Evolutionary conservation across 2,329 filamentous ascomycete species (phyloP).

Genomic region (Claviceps fusiformis): DNA sequence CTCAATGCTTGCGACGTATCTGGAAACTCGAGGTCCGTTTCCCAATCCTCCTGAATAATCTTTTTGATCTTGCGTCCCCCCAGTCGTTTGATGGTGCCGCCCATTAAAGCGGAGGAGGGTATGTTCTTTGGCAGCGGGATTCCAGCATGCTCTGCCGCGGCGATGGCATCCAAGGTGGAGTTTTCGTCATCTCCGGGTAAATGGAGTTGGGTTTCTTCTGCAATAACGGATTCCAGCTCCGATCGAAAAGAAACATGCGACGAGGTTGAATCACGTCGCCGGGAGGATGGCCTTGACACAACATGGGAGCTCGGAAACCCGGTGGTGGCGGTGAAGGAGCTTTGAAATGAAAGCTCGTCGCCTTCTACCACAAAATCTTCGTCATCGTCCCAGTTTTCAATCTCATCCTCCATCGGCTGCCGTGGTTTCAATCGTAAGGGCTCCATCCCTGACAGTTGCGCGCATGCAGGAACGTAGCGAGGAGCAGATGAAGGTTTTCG

Average conservation of each 20-base stretch:
- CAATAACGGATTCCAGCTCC: slow-evolving; percentile 61
- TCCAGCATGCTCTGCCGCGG: slow-evolving; percentile 73
- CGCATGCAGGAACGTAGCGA: slow-evolving; percentile 5
- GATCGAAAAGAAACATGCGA: slow-evolving; percentile 72
- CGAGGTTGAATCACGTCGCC: slow-evolving; percentile 63
- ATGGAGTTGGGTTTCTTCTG: slow-evolving; percentile 77
- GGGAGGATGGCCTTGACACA: slow-evolving; percentile 16
- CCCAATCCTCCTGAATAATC: slow-evolving; percentile 68
- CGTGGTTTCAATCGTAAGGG: slow-evolving; percentile 38
- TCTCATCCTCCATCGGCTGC: slow-evolving; percentile 41
- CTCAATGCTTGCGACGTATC: slow-evolving; percentile 43
- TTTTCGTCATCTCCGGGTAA: slow-evolving; percentile 74
- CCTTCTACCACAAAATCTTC: slow-evolving; percentile 53
- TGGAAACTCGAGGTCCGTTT: slow-evolving; percentile 62
- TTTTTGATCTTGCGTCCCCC: slow-evolving; percentile 61
- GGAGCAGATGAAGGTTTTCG: background rate
- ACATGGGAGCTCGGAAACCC: slow-evolving; percentile 4
- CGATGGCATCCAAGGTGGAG: slow-evolving; percentile 73
- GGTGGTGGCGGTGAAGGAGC: slow-evolving; percentile 26
- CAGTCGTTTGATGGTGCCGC: slow-evolving; percentile 84
- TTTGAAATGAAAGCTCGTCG: slow-evolving; percentile 49
- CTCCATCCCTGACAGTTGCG: slow-evolving; percentile 31
- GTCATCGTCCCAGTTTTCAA: slow-evolving; percentile 72
- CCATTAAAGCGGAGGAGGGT: slow-evolving; percentile 75
- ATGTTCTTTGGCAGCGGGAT: slow-evolving; percentile 83